Percentiles rank a stretch among this genome's conserved stretches.
Conservation (phyloP, 1,139 yeast genomes). For the Nakaseomyces bracarensis region DNA sequence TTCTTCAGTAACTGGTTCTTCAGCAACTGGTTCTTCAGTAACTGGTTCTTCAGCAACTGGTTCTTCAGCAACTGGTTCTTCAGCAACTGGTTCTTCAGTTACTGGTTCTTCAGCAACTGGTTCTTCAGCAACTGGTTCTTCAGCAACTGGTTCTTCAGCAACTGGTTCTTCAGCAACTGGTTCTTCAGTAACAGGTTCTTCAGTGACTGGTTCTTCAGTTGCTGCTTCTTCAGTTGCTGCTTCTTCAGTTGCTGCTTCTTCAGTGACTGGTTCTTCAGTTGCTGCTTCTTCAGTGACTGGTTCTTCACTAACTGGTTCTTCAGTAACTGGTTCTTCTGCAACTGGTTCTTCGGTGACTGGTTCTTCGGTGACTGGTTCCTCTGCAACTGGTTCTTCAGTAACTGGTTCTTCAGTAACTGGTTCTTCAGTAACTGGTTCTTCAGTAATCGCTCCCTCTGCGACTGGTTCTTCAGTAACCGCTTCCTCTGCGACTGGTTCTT, state of each 20-base stretch:
- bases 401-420: constrained; percentile 44
- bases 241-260: constrained; percentile 1
- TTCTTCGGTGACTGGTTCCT: constrained; percentile 8
- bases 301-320: neutral
- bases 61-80: constrained; percentile 1
- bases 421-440: constrained; percentile 1
- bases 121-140: neutral
- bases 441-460: constrained; percentile 5
- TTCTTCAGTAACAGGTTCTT: constrained; percentile 7
- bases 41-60: constrained; percentile 8
- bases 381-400: constrained; percentile 4
- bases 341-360: constrained; percentile 3
- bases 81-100: constrained; percentile 4
- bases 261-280: constrained; percentile 2
- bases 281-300: neutral
- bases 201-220: constrained; percentile 44
- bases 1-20: constrained; percentile 1
- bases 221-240: constrained; percentile 3
- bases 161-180: constrained; percentile 6
- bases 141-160: constrained; percentile 4
- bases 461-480: constrained; percentile 60
- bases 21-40: constrained; percentile 10
- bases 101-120: neutral
- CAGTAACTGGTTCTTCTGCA: neutral
- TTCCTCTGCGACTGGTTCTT: constrained; percentile 49